Evolutionary conservation across 345 rosid genomes (phyloP).

Genomic region (Euphorbia tirucalli): DNA sequence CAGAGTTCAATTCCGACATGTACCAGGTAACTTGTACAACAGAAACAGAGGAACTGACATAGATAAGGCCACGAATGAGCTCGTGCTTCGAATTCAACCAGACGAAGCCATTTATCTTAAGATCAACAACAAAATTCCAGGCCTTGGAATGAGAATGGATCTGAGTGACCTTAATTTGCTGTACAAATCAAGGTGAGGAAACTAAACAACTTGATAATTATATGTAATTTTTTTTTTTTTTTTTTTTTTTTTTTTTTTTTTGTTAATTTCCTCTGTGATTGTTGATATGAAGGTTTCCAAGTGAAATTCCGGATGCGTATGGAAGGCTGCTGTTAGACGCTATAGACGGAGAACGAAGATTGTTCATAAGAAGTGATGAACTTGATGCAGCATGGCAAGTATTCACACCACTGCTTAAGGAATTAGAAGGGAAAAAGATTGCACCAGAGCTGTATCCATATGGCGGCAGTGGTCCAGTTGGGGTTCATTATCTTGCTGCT

Average conservation of each 20-base stretch:
- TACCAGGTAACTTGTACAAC: constrained; percentile 84
- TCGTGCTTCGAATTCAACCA: constrained; percentile 88
- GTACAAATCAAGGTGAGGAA: constrained; percentile 55
- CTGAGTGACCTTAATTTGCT: constrained; percentile 81
- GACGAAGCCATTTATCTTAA: constrained; percentile 91
- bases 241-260: too few relatives aligned
- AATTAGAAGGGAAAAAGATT: constrained; percentile 62
- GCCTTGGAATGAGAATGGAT: constrained; percentile 87
- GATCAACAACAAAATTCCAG: constrained; percentile 94
- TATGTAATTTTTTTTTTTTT: too few relatives aligned
- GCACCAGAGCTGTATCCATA: constrained; percentile 76
- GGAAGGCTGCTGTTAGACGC: constrained; percentile 86
- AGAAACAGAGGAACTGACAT: constrained; percentile 58
- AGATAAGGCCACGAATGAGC: constrained; percentile 78
- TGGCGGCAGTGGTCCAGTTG: constrained; percentile 90
- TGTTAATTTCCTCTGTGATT: too few relatives aligned
- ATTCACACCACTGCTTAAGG: constrained; percentile 68
- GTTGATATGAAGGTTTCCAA: constrained; percentile 48
- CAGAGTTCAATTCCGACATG: constrained; percentile 86
- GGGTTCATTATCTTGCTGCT: constrained; percentile 86
- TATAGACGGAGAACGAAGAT: constrained; percentile 69
- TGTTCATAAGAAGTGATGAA: constrained; percentile 88
- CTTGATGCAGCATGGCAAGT: constrained; percentile 78
- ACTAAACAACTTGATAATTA: neutral
- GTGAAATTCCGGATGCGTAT: constrained; percentile 81